Evolutionary conservation across 768 basidiomycete genomes (phyloP), one percentile per base, ranked within the genome.

Genomic region (Zangia roseola): DNA sequence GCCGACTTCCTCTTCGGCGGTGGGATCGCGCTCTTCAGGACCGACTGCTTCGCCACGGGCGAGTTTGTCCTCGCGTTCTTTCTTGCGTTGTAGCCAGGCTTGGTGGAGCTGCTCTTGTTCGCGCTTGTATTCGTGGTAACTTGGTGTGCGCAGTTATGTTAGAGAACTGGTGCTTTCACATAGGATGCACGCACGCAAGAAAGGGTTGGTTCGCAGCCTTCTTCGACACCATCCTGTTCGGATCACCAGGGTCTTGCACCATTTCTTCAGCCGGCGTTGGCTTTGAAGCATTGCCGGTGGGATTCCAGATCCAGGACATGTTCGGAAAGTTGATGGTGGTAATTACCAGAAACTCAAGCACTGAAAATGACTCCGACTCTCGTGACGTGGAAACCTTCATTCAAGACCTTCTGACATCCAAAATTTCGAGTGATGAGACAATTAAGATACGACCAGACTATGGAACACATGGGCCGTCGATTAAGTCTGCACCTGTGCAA

Each of bases 141-240:
- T 89, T 31, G 59, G 47, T 21, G 20, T 31, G 52, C 49, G 30
- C 13, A 31, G 14, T 31, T 31, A 16, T 4, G 31, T 31, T 7
- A 31, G 31, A 6, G 31, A 31, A 6, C 14, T 31, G 31, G 31
- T 16, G 4, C 14, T 31, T 31, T 16, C 31, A 16, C 16, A 14
- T 30, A 30, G 13, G 12, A 14, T 65, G 60, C 33, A 77, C 84
- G 55, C 72, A 92, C 83, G 82, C 82, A 24, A 94, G 79, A 69
- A 91, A 93, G 9, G 94, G 90, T 50, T 77, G 75, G 71, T 95
- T 97, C 25, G 92, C 90, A 36, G 81, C 69, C 73, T 94, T 95
- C 54, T 80, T 81, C 23, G 86, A 80, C 33, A 94, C 89, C 75
- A 80, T 79, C 57, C 88, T 78, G 49, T 78, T 75, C 2, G 84